Percentiles rank a stretch among this genome's conserved stretches.
Conservation (phyloP, 768 basidiomycete species). For the Coprinopsis sp. region DNA sequence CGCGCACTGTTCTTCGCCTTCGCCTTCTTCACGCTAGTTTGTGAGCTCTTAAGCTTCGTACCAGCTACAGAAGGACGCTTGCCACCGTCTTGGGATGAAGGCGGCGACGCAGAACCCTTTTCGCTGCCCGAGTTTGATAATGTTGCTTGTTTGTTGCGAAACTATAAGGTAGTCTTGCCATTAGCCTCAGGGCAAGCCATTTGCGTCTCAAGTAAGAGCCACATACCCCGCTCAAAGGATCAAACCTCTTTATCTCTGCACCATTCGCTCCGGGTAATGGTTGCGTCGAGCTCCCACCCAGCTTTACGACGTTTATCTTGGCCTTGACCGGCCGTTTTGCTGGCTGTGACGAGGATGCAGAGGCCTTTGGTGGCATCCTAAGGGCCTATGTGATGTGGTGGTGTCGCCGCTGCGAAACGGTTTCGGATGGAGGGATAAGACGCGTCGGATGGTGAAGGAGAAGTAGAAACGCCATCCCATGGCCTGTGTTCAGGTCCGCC, state of each 20-base stretch:
- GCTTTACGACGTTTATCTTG: constrained; percentile 11
- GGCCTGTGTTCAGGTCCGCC: no score
- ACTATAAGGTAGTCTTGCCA: constrained; percentile 16
- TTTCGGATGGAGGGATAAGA: no score
- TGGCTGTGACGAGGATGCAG: constrained; percentile 7
- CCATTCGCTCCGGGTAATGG: background rate
- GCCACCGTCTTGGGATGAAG: background rate
- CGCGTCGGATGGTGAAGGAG: no score
- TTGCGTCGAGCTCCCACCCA: constrained; percentile 8
- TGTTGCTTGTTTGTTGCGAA: constrained; percentile 17
- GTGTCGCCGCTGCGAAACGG: no score
- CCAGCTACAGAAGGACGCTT: background rate
- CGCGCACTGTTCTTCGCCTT: background rate
- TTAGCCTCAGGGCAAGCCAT: constrained; percentile 7
- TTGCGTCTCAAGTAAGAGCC: background rate
- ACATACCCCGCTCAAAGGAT: constrained; percentile 33
- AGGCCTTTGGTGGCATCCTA: constrained; percentile 13
- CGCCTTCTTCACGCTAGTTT: background rate
- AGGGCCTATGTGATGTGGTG: background rate
- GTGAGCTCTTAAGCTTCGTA: background rate
- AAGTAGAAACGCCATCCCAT: no score
- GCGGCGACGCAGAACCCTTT: background rate
- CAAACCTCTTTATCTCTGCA: constrained; percentile 18
- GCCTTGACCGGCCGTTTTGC: constrained; percentile 2
- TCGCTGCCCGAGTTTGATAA: background rate